These are phyloP conservation scores for Cicer chorassanicum DNA, from an alignment of 306 rosid species.

Conservation along the genomic window DNA sequence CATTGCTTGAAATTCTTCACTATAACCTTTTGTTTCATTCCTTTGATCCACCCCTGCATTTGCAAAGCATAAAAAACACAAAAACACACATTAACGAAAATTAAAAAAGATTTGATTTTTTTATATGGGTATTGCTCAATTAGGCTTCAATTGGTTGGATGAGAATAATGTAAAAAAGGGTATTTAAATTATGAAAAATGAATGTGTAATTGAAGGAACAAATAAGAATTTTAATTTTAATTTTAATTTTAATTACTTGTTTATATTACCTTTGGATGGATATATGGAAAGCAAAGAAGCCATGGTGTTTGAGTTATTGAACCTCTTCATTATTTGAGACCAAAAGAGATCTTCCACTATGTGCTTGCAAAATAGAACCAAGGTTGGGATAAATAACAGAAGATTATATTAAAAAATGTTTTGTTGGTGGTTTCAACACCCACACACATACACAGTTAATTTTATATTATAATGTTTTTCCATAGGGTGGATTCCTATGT, in stretches of 20 bases:
- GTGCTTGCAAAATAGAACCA: slow-evolving; percentile 13
- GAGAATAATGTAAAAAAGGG: neutral
- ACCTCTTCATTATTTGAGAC: slow-evolving; percentile 56
- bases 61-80: neutral
- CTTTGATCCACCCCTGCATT: slow-evolving; percentile 44
- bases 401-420: neutral
- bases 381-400: neutral
- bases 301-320: slow-evolving; percentile 51
- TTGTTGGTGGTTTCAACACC: slow-evolving; percentile 43
- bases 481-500: slow-evolving; percentile 15
- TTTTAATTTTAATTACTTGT: slow-evolving; percentile 11
- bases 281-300: slow-evolving; percentile 52
- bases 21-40: slow-evolving; percentile 49
- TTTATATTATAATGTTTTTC: slow-evolving; percentile 12
- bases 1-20: slow-evolving; percentile 80
- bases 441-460: slow-evolving; percentile 28
- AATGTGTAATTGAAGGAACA: neutral
- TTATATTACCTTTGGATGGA: slow-evolving; percentile 62
- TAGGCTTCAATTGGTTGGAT: slow-evolving; percentile 9
- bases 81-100: neutral
- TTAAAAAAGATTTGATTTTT: neutral
- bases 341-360: slow-evolving; percentile 29
- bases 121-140: neutral
- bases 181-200: neutral
- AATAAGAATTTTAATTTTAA: slow-evolving; percentile 13